Percentiles rank a stretch among this genome's conserved stretches.
Evolutionary conservation across 176 grass and related monocot genomes (phyloP).

Genomic region (Oryza officinalis): DNA sequence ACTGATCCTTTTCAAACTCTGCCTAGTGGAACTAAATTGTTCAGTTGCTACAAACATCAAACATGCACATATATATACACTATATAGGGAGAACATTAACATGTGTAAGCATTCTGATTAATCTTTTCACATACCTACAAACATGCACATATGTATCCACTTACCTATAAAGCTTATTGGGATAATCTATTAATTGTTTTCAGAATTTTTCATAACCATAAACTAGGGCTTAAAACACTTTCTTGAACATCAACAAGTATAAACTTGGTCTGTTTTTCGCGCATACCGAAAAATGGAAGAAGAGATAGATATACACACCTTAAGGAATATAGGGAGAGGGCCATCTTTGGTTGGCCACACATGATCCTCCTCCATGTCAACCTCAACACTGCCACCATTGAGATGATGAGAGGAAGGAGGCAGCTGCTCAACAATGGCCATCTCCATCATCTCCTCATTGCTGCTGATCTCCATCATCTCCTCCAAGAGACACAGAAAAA

Average conservation of each 20-base stretch:
- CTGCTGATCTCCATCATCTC: slow-evolving; percentile 62
- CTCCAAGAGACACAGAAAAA: background rate
- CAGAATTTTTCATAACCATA: too few relatives aligned
- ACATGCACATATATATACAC: background rate
- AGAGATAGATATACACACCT: slow-evolving; percentile 43
- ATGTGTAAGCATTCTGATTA: background rate
- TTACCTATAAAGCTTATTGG: too few relatives aligned
- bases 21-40: background rate
- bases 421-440: slow-evolving; percentile 23
- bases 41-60: background rate
- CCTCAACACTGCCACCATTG: slow-evolving; percentile 36
- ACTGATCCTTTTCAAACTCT: background rate
- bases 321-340: slow-evolving; percentile 87
- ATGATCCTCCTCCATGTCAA: slow-evolving; percentile 47
- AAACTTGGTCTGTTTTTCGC: background rate
- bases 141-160: too few relatives aligned
- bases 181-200: too few relatives aligned
- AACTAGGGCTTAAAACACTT: too few relatives aligned
- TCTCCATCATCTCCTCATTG: slow-evolving; percentile 44
- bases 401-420: slow-evolving; percentile 38
- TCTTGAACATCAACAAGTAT: background rate
- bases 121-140: too few relatives aligned
- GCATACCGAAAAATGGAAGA: background rate
- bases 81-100: background rate
- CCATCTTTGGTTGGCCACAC: slow-evolving; percentile 53